phyloP scores from a whole-genome alignment of 2,329 filamentous ascomycete species.

The Aspergillus hiratsukae region DNA sequence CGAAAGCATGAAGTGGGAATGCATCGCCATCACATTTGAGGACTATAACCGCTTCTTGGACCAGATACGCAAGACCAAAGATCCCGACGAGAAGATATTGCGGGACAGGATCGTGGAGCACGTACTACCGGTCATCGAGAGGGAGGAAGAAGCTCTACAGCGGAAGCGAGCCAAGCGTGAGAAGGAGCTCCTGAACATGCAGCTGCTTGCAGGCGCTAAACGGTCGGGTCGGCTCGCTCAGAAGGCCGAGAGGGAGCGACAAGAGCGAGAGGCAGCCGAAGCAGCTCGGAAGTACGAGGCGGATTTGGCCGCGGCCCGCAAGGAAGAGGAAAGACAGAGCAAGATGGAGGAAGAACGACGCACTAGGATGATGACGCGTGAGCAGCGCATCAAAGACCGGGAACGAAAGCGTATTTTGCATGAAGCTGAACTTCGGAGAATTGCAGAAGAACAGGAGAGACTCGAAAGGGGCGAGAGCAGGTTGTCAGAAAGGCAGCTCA shows the following conservation, averaged over 20 bases:
- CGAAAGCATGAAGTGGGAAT: conserved; percentile 82
- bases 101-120: conserved; percentile 68
- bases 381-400: conserved; percentile 79
- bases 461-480: conserved; percentile 54
- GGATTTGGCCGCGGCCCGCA: conserved; percentile 60
- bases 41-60: conserved; percentile 71
- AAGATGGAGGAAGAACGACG: conserved; percentile 73
- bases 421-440: conserved; percentile 73
- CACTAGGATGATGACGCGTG: conserved; percentile 74
- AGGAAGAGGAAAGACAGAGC: conserved; percentile 55
- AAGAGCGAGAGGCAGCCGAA: conserved; percentile 66
- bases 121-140: conserved; percentile 78
- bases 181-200: conserved; percentile 73
- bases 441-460: conserved; percentile 71
- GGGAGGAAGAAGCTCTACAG: conserved; percentile 63
- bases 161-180: conserved; percentile 71
- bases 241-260: conserved; percentile 72
- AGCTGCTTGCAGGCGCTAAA: conserved; percentile 90
- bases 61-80: conserved; percentile 68
- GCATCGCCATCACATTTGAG: conserved; percentile 72
- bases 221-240: conserved; percentile 83
- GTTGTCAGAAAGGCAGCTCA: conserved; percentile 73
- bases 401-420: conserved; percentile 78
- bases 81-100: conserved; percentile 79
- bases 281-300: conserved; percentile 62